These are phyloP conservation scores for Chamaecrista fasciculata DNA, from an alignment of 306 rosid genomes.

Conservation along the genomic window DNA sequence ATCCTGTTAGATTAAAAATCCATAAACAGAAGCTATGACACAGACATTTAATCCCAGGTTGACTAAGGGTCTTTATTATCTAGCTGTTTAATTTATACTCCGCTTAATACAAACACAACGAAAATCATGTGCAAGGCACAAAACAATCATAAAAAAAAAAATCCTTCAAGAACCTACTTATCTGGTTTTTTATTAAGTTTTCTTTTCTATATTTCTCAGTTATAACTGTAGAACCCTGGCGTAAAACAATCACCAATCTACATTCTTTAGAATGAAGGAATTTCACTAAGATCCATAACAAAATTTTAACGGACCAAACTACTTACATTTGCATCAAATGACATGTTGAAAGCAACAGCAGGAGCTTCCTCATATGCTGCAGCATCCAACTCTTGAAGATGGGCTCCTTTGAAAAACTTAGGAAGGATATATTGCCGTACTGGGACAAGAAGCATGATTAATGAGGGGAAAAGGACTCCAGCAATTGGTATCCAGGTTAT, in stretches of 20 bases:
- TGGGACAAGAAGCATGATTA: slow-evolving; percentile 98
- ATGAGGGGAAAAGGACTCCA: slow-evolving; percentile 86
- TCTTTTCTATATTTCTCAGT: not conserved
- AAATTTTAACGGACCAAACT: slow-evolving; percentile 5
- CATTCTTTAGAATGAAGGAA: not conserved
- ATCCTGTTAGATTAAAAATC: slow-evolving; percentile 42
- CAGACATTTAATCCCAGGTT: not conserved
- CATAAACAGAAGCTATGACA: slow-evolving; percentile 10
- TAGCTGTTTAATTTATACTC: not conserved
- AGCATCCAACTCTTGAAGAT: slow-evolving; percentile 92
- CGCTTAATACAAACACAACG: not conserved
- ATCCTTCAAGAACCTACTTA: not conserved
- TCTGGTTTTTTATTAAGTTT: not conserved
- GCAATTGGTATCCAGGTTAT: slow-evolving; percentile 96
- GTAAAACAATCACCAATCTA: not conserved
- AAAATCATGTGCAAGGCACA: not conserved
- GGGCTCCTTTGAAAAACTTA: slow-evolving; percentile 73
- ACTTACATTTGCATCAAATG: slow-evolving; percentile 66
- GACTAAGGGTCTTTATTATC: not conserved
- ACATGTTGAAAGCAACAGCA: slow-evolving; percentile 69
- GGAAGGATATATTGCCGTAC: slow-evolving; percentile 85
- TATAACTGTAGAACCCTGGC: not conserved
- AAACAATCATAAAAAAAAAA: not conserved
- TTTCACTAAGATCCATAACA: too few species aligned
- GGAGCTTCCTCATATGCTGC: slow-evolving; percentile 90